Evolutionary conservation across 2,329 filamentous ascomycete genomes (phyloP).

Genomic region (Xylaria sp.): DNA sequence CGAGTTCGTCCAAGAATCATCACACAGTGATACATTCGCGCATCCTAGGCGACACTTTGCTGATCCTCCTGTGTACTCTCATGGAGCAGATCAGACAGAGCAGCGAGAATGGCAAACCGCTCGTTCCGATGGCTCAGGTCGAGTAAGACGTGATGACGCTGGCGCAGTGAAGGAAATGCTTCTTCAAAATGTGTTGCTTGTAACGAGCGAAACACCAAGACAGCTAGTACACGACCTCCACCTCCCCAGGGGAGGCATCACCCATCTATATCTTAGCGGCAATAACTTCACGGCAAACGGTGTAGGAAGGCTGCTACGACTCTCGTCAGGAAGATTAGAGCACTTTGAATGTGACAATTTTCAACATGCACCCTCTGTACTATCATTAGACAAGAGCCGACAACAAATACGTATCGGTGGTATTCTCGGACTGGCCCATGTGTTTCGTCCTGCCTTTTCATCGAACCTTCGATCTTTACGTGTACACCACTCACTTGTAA

Average conservation of each 20-base stretch:
- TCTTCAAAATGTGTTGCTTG: constrained; percentile 40
- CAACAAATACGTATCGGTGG: constrained; percentile 54
- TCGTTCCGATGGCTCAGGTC: constrained; percentile 52
- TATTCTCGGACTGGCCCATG: constrained; percentile 57
- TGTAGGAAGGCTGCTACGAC: constrained; percentile 57
- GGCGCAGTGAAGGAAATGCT: constrained; percentile 49
- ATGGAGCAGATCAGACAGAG: constrained; percentile 39
- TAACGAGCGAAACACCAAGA: constrained; percentile 34
- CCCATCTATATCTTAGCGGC: constrained; percentile 65
- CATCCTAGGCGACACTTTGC: constrained; percentile 61
- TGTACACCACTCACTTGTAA: constrained; percentile 70
- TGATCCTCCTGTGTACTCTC: constrained; percentile 59
- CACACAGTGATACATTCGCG: constrained; percentile 56
- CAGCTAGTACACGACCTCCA: constrained; percentile 44
- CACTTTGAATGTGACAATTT: constrained; percentile 63
- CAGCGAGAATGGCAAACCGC: constrained; percentile 45
- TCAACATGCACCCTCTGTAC: constrained; percentile 42
- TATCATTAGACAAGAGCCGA: constrained; percentile 44
- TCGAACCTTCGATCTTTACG: constrained; percentile 64
- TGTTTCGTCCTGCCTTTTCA: constrained; percentile 64
- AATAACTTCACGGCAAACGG: constrained; percentile 60
- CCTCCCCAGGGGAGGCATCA: constrained; percentile 53
- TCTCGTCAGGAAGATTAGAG: constrained; percentile 60
- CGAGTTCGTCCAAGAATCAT: constrained; percentile 60
- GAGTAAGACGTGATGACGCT: constrained; percentile 50